Conservation (phyloP, 2,329 filamentous ascomycete genomes). For the Ophiostoma novo-ulmi region DNA sequence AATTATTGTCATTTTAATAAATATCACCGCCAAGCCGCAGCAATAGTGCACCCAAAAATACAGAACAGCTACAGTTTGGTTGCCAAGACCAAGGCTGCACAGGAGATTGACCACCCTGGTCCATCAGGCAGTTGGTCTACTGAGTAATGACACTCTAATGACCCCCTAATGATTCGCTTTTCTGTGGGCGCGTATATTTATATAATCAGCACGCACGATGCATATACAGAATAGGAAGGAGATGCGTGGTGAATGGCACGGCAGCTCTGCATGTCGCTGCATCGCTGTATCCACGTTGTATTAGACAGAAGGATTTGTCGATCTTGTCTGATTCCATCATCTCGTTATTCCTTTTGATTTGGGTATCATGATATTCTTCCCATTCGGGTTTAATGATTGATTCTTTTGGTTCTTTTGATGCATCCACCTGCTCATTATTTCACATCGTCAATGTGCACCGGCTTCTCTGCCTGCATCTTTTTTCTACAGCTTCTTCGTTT, state of each 20-base stretch:
- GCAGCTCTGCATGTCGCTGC: not conserved
- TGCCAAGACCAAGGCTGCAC: not conserved
- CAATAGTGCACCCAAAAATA: too few relatives aligned
- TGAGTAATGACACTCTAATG: not conserved
- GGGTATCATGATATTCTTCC: too few relatives aligned
- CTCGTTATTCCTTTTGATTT: not conserved
- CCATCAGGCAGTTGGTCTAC: not conserved
- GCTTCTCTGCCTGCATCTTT: too few relatives aligned
- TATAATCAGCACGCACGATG: too few relatives aligned
- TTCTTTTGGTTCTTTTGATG: not conserved
- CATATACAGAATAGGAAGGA: not conserved
- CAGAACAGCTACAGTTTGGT: not conserved
- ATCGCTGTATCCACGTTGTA: not conserved
- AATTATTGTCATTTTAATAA: too few relatives aligned
- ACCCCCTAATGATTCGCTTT: conserved; percentile 2
- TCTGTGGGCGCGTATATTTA: not conserved
- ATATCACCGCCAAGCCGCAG: not conserved
- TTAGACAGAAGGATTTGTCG: not conserved
- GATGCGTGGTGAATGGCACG: not conserved
- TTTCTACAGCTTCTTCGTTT: too few relatives aligned
- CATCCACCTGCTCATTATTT: not conserved
- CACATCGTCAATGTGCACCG: too few relatives aligned
- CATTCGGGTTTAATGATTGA: not conserved
- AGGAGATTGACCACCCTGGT: conserved; percentile 7
- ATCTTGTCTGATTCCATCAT: not conserved